phyloP scores from a whole-genome alignment of 352 stramenopile genomes.

The Peronospora tabacina region DNA sequence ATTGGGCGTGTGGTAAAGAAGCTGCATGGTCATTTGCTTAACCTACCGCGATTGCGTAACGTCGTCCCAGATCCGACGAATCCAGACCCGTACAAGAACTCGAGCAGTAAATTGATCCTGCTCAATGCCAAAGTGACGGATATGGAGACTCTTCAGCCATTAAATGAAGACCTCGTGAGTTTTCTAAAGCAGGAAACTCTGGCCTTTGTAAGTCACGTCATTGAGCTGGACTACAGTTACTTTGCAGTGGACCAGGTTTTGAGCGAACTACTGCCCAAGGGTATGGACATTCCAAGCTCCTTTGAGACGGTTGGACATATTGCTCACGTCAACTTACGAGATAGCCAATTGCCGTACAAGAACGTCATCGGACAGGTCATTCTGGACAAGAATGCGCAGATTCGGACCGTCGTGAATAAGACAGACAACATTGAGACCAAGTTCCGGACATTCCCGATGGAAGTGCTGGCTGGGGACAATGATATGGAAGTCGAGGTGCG shows the following conservation, averaged over 20 bases:
- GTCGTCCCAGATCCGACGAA: conserved; percentile 64
- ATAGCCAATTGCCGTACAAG: conserved; percentile 93
- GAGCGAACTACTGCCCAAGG: conserved; percentile 67
- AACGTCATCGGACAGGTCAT: conserved; percentile 95
- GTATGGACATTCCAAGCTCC: conserved; percentile 86
- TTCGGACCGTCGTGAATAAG: conserved; percentile 98
- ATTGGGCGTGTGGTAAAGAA: conserved; percentile 65
- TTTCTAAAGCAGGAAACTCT: conserved; percentile 54
- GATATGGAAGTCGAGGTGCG: conserved; percentile 85
- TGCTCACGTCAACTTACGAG: conserved; percentile 94
- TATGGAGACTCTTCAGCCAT: conserved; percentile 43
- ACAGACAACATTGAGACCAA: conserved; percentile 91
- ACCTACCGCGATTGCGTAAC: conserved; percentile 62
- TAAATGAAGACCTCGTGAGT: conserved; percentile 40
- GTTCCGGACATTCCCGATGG: conserved; percentile 96
- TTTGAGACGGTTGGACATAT: conserved; percentile 97
- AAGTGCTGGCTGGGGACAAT: conserved; percentile 88
- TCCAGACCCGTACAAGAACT: conserved; percentile 51
- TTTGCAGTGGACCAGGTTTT: conserved; percentile 78
- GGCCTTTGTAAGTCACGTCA: conserved; percentile 52
- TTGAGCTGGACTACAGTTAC: conserved; percentile 76
- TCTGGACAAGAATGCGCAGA: conserved; percentile 94
- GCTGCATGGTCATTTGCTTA: conserved; percentile 66
- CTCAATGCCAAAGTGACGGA: conserved; percentile 56
- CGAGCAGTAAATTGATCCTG: conserved; percentile 63